These are phyloP conservation scores for Onygena corvina DNA, from an alignment of 2,329 filamentous ascomycete species.

Conservation along the genomic window DNA sequence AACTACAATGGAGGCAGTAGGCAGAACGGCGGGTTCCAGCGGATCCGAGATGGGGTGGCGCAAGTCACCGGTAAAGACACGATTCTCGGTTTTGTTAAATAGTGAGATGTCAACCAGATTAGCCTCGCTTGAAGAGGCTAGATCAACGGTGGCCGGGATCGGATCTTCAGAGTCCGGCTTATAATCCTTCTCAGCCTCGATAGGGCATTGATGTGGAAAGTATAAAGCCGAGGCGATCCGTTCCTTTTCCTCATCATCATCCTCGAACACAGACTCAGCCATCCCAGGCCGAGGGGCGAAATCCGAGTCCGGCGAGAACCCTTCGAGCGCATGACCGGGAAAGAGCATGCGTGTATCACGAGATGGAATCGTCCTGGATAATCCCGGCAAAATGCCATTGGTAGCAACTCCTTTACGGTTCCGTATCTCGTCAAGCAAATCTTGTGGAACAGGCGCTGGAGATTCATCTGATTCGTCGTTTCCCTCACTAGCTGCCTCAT, in stretches of 20 bases:
- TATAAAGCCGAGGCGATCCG: slow-evolving; percentile 55
- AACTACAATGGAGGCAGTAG: slow-evolving; percentile 24
- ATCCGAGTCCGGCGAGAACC: slow-evolving; percentile 7
- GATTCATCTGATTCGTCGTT: background rate
- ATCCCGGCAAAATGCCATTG: background rate
- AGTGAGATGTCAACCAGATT: slow-evolving; percentile 47
- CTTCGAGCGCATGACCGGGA: slow-evolving; percentile 4
- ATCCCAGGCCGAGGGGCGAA: background rate
- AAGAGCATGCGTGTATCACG: slow-evolving; percentile 1
- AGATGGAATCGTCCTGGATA: slow-evolving; percentile 1
- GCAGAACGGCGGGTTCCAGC: slow-evolving; percentile 18
- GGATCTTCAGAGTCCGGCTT: background rate
- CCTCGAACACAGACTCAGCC: slow-evolving; percentile 13
- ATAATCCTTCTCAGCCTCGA: slow-evolving; percentile 25
- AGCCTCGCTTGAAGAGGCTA: slow-evolving; percentile 16
- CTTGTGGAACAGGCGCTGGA: background rate
- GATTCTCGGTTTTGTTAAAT: slow-evolving; percentile 48
- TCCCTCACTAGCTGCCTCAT: background rate
- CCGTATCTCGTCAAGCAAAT: slow-evolving; percentile 1
- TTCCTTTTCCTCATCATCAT: slow-evolving; percentile 45
- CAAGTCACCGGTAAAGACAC: slow-evolving; percentile 49
- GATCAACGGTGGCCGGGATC: background rate
- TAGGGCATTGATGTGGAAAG: slow-evolving; percentile 47
- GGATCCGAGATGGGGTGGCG: slow-evolving; percentile 26
- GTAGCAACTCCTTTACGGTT: background rate